Conservation (phyloP, 805 yeast species). For the Wickerhamomyces queroliae region DNA sequence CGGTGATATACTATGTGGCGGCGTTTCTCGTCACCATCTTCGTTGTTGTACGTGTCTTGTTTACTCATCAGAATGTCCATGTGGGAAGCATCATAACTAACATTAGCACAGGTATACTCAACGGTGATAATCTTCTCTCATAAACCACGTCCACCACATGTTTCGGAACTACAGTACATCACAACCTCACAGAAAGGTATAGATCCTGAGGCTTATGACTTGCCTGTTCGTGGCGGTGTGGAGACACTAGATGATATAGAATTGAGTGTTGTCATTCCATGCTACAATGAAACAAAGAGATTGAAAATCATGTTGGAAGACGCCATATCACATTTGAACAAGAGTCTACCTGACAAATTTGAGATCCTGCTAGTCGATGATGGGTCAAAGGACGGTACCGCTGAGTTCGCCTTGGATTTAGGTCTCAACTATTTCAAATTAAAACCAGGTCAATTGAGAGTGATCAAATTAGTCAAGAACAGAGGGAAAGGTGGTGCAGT, state of each 20-base stretch:
- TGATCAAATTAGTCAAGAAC: slow-evolving; percentile 63
- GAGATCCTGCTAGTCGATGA: slow-evolving; percentile 90
- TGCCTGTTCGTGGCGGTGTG: slow-evolving; percentile 16
- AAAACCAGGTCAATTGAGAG: slow-evolving; percentile 57
- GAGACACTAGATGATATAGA: slow-evolving; percentile 33
- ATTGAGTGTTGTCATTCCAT: slow-evolving; percentile 84
- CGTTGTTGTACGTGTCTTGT: no score
- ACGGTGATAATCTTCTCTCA: slow-evolving; percentile 43
- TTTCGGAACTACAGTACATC: slow-evolving; percentile 46
- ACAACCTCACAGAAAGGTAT: slow-evolving; percentile 35
- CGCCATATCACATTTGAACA: slow-evolving; percentile 47
- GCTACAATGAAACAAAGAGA: slow-evolving; percentile 80
- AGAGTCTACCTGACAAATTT: slow-evolving; percentile 36
- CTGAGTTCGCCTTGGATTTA: slow-evolving; percentile 61
- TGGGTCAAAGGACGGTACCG: slow-evolving; percentile 81
- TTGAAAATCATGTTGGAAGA: slow-evolving; percentile 70
- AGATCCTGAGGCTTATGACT: slow-evolving; percentile 29
- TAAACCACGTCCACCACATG: slow-evolving; percentile 49
- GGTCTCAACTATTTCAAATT: slow-evolving; percentile 38
- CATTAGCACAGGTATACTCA: slow-evolving; percentile 3
- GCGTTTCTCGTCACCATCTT: no score
- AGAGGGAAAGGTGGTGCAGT: slow-evolving; percentile 98
- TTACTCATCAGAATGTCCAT: no score
- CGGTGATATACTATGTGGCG: no score
- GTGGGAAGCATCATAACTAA: no score